Evolutionary conservation across 495 filamentous ascomycete genomes (phyloP), one percentile per base, ranked within the genome.

Genomic region (Alectoria sarmentosa): DNA sequence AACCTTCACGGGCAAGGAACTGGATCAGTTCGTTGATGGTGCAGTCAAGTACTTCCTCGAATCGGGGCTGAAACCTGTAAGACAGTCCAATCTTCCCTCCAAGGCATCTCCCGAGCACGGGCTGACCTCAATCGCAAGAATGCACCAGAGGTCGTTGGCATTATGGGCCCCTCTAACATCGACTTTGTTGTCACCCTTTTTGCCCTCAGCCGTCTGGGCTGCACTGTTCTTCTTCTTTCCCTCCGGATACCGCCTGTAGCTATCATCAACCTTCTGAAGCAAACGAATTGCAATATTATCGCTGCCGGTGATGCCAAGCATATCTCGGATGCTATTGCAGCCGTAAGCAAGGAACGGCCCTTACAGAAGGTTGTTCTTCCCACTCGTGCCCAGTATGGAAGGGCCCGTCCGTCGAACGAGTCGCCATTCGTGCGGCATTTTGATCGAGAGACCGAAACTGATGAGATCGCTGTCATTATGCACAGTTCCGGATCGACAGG

Each of bases 401-500:
- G 5, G 36, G 5, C 36, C 10, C 36, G 36, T 4, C 5, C 4
- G 4, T 4, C 4, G 4, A 4, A 5, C 10, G 36, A 4, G 36
- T 10, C 36, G 36, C 36, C 77, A 2, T 73, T 72, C 0, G 56
- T 74, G 2, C 34, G 78, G 9, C 55, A 75, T 11, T 65, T 80
- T 14, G 73, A 79, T 57, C 70, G 69, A 8, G 74, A 68, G 52
- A 69, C 70, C 46, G 71, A 78, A 69, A 67, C 69, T 10, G 52
- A 67, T 69, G 75, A 68, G 70, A 67, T 61, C 67, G 73, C 67
- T 10, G 64, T 84, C 39, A 83, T 85, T n/a, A 73, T 82, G 52
- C 84, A 86, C 71, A 84, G 80, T 0, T 84, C 82, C 0, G 83
- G 83, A 2, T 84, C 81, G 0, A 86, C 83, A 0, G 82, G 83